Conservation (phyloP, 768 basidiomycete genomes). For the Termitomyces sp. region DNA sequence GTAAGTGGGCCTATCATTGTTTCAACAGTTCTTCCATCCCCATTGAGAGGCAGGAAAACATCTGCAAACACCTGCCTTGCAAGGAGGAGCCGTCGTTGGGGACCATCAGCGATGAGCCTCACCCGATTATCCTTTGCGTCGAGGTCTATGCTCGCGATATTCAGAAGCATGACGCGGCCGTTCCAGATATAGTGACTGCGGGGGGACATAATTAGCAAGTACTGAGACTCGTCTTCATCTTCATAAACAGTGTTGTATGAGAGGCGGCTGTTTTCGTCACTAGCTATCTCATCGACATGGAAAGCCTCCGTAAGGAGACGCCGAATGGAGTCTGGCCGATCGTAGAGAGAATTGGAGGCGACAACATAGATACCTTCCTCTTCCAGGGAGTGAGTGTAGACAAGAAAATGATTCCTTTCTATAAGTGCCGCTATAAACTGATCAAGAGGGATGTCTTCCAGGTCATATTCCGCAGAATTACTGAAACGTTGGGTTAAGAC, state of each 20-base stretch:
- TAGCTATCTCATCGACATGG: slow-evolving; percentile 61
- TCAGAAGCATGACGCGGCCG: slow-evolving; percentile 77
- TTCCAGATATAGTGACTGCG: slow-evolving; percentile 87
- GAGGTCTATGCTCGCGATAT: slow-evolving; percentile 72
- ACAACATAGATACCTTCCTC: slow-evolving; percentile 91
- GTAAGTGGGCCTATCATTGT: slow-evolving; percentile 34
- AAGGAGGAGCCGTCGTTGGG: slow-evolving; percentile 64
- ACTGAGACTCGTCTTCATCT: slow-evolving; percentile 60
- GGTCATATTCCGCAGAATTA: slow-evolving; percentile 86
- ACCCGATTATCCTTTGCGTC: slow-evolving; percentile 84
- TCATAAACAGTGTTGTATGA: slow-evolving; percentile 34
- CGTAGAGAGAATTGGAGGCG: slow-evolving; percentile 70
- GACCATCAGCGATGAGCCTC: slow-evolving; percentile 89
- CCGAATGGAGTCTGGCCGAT: slow-evolving; percentile 70
- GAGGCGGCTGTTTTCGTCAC: slow-evolving; percentile 47
- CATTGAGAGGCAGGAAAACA: slow-evolving; percentile 55
- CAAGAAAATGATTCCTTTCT: slow-evolving; percentile 86
- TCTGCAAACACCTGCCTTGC: slow-evolving; percentile 78
- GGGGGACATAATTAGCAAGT: slow-evolving; percentile 85
- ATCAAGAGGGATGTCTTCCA: slow-evolving; percentile 71
- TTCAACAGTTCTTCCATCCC: slow-evolving; percentile 52
- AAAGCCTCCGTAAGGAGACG: slow-evolving; percentile 84
- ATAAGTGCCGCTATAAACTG: slow-evolving; percentile 77
- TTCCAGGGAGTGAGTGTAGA: slow-evolving; percentile 85
- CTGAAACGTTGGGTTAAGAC: slow-evolving; percentile 82